phyloP scores from a whole-genome alignment of 352 stramenopile genomes.

The Globisporangium sylvaticum region DNA sequence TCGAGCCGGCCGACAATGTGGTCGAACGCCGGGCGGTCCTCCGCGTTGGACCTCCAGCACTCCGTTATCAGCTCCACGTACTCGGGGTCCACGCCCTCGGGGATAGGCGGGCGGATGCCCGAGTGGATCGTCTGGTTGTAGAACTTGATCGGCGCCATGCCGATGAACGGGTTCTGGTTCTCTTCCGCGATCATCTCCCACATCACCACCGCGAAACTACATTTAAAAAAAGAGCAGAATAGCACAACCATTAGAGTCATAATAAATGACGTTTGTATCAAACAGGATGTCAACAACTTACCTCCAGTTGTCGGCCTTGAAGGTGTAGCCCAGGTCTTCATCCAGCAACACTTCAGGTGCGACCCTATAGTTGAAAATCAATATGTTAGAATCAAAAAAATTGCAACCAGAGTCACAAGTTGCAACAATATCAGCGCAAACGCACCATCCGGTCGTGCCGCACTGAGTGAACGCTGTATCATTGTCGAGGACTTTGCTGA shows the following conservation, averaged over 20 bases:
- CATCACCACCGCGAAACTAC: slow-evolving; percentile 88
- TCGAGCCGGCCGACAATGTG: slow-evolving; percentile 79
- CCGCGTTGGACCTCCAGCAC: slow-evolving; percentile 79
- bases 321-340: slow-evolving; percentile 85
- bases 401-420: background rate
- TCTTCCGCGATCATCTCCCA: slow-evolving; percentile 88
- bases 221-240: background rate
- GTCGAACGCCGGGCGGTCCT: slow-evolving; percentile 68
- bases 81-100: slow-evolving; percentile 56
- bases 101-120: slow-evolving; percentile 69
- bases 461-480: slow-evolving; percentile 86
- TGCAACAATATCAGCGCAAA: background rate
- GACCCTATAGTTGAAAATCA: too few species aligned
- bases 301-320: slow-evolving; percentile 90
- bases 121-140: slow-evolving; percentile 86
- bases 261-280: background rate
- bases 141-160: slow-evolving; percentile 89
- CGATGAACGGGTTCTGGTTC: slow-evolving; percentile 83
- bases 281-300: slow-evolving; percentile 11
- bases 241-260: background rate
- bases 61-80: slow-evolving; percentile 78
- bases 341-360: slow-evolving; percentile 85
- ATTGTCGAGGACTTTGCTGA: slow-evolving; percentile 86
- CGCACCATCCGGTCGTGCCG: slow-evolving; percentile 82
- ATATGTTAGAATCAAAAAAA: too few species aligned